Conservation (phyloP, 2,329 filamentous ascomycete genomes). For the Onygenales sp. region DNA sequence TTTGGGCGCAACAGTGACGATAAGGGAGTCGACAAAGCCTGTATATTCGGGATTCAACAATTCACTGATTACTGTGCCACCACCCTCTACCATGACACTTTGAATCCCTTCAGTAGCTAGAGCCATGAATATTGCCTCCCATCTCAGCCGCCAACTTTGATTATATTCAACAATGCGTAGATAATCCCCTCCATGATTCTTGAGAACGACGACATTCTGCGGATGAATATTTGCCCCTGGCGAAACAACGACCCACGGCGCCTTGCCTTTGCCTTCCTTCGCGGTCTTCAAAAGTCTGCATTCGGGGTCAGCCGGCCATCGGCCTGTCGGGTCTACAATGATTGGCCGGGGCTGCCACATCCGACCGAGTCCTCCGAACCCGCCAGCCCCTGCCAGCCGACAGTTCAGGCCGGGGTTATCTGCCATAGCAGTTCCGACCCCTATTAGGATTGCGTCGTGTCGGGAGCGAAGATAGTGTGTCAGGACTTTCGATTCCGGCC, state of each 20-base stretch:
- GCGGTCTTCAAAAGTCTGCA: conserved; percentile 60
- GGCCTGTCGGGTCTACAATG: conserved; percentile 66
- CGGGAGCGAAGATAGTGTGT: conserved; percentile 82
- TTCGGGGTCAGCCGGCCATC: conserved; percentile 55
- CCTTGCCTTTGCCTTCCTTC: conserved; percentile 55
- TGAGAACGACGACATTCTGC: conserved; percentile 36
- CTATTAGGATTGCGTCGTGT: conserved; percentile 78
- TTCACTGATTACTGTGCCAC: conserved; percentile 71
- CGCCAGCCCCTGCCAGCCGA: conserved; percentile 54
- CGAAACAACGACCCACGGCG: conserved; percentile 61
- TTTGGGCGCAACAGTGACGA: conserved; percentile 80
- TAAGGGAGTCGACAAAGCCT: conserved; percentile 62
- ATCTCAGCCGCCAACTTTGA: conserved; percentile 44
- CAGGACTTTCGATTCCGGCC: conserved; percentile 78
- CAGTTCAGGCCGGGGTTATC: conserved; percentile 84
- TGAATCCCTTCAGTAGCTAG: conserved; percentile 52
- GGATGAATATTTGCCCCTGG: conserved; percentile 36
- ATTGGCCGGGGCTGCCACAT: conserved; percentile 67
- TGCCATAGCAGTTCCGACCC: conserved; percentile 70
- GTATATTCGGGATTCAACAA: conserved; percentile 57
- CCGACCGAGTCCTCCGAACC: conserved; percentile 44
- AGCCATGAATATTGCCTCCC: conserved; percentile 53
- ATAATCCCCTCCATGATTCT: conserved; percentile 38
- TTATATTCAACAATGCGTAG: conserved; percentile 30
- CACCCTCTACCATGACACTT: conserved; percentile 90